Evolutionary conservation across 176 grass and related monocot species (phyloP).

Genomic region (Oryza meyeriana): DNA sequence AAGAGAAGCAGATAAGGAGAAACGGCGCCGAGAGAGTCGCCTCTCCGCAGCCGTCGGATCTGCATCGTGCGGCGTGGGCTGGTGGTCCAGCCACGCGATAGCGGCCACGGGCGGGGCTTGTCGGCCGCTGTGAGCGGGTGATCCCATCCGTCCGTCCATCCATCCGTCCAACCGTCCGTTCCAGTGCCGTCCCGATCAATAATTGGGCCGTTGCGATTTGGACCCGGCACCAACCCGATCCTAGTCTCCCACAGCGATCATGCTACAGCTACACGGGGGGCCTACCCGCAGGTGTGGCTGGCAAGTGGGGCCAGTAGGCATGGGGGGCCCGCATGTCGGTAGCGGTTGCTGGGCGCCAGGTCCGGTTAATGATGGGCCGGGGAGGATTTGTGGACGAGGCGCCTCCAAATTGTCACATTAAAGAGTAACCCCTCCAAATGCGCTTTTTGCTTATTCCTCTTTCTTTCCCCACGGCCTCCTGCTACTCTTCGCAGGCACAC

Average conservation of each 20-base stretch:
- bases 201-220: slow-evolving; percentile 70
- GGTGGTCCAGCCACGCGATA: slow-evolving; percentile 47
- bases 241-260: slow-evolving; percentile 68
- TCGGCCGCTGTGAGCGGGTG: slow-evolving; percentile 51
- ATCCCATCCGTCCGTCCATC: neutral
- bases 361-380: too few relatives aligned
- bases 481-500: slow-evolving; percentile 12
- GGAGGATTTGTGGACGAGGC: neutral
- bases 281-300: neutral
- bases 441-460: slow-evolving; percentile 46
- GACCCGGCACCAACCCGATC: slow-evolving; percentile 65
- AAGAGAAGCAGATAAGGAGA: neutral
- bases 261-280: slow-evolving; percentile 28
- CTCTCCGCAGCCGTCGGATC: slow-evolving; percentile 35
- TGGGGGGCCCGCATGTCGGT: slow-evolving; percentile 24
- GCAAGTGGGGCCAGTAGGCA: neutral
- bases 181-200: slow-evolving; percentile 65
- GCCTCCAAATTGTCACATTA: slow-evolving; percentile 20
- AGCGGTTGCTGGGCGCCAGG: neutral
- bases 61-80: slow-evolving; percentile 27
- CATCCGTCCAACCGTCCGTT: neutral
- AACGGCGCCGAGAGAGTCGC: neutral
- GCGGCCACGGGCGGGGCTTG: slow-evolving; percentile 47
- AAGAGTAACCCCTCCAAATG: slow-evolving; percentile 33
- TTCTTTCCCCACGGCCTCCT: slow-evolving; percentile 30